Percentiles rank a stretch among this genome's conserved stretches.
Conservation (phyloP, 306 rosid genomes). For the Castanea mollissima region DNA sequence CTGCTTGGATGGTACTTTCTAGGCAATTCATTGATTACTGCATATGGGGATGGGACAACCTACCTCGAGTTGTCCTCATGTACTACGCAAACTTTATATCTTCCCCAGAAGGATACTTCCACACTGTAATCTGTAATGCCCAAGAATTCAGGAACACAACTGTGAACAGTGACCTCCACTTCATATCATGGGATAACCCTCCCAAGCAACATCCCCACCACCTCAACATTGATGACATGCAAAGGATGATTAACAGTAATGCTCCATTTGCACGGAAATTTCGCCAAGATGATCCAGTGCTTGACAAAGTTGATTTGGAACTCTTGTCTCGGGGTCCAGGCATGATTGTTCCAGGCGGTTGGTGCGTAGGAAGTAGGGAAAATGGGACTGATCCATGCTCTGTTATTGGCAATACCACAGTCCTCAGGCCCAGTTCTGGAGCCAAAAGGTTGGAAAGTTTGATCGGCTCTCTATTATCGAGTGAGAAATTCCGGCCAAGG, state of each 20-base stretch:
- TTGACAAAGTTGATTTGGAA: conserved; percentile 68
- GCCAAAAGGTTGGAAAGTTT: conserved; percentile 72
- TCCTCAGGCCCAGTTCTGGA: conserved; percentile 78
- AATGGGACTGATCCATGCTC: conserved; percentile 89
- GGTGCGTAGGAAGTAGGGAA: conserved; percentile 85
- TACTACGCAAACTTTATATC: conserved; percentile 92
- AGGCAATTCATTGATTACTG: conserved; percentile 86
- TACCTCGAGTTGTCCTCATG: conserved; percentile 92
- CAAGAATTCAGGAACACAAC: conserved; percentile 92
- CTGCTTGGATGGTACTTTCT: conserved; percentile 99
- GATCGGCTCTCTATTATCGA: conserved; percentile 66
- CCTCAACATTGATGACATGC: conserved; percentile 67
- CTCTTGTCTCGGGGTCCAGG: conserved; percentile 58
- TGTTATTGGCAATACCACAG: conserved; percentile 44
- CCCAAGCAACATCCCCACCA: conserved; percentile 99
- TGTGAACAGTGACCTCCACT: conserved; percentile 91
- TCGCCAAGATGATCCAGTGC: conserved; percentile 70
- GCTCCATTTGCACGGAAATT: conserved; percentile 97
- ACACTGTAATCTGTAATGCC: conserved; percentile 92
- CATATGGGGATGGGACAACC: conserved; percentile 99
- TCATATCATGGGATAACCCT: conserved; percentile 97
- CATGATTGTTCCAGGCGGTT: conserved; percentile 90
- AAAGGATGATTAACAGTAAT: conserved; percentile 64
- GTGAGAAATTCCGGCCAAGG: conserved; percentile 67
- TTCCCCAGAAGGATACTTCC: conserved; percentile 97